Conservation (phyloP, 2,329 filamentous ascomycete species). For the Alternaria novae-zelandiae region DNA sequence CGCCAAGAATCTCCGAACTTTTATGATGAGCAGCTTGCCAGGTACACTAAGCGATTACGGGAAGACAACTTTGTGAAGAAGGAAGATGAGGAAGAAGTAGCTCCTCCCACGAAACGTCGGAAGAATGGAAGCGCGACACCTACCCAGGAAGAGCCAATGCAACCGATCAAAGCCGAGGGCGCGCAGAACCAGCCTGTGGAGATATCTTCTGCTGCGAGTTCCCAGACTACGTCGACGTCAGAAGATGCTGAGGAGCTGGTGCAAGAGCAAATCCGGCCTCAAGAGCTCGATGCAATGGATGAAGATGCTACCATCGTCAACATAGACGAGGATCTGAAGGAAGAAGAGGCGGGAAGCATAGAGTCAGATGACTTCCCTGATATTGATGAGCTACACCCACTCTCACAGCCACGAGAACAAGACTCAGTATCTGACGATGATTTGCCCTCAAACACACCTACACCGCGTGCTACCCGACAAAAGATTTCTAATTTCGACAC, state of each 20-base stretch:
- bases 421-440: conserved; percentile 13
- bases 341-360: conserved; percentile 15
- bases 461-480: conserved; percentile 34
- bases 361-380: conserved; percentile 20
- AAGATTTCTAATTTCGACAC: conserved; percentile 36
- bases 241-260: background rate
- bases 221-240: conserved; percentile 3
- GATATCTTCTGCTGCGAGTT: conserved; percentile 27
- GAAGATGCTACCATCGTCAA: conserved; percentile 1
- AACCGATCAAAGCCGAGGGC: background rate
- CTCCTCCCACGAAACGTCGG: conserved; percentile 22
- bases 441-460: conserved; percentile 33
- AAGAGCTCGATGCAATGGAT: background rate
- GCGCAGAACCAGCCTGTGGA: conserved; percentile 27
- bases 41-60: conserved; percentile 28
- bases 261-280: conserved; percentile 5
- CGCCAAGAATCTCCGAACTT: conserved; percentile 32
- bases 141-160: background rate
- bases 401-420: conserved; percentile 1
- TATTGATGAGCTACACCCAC: background rate
- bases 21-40: conserved; percentile 27
- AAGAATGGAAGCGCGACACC: conserved; percentile 20
- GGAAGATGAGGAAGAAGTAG: background rate
- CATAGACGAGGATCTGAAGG: background rate
- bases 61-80: conserved; percentile 10